Base-by-base conservation (phyloP, 1,139 yeast genomes). In the Nematodospora anomalae region DNA sequence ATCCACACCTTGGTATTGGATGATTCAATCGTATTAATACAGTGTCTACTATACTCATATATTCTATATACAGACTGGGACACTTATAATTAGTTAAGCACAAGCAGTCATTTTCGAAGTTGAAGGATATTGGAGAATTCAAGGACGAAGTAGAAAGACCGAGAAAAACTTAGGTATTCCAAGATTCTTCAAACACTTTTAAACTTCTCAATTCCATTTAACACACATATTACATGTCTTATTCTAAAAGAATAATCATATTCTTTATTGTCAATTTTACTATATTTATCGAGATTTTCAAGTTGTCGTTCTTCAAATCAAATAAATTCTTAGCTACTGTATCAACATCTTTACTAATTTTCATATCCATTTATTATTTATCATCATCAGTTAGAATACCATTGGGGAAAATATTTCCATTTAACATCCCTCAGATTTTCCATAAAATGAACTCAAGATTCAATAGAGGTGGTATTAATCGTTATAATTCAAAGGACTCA, bases 401-500 rank as follows among this genome's bases (percentile, higher is more conserved):
- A n/a, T 14, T 16, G 14, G 12, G 28, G 12, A 30, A 32, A 36
- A 14, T 22, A 10, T 15, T 32, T 16, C 41, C 43, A 15, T 45
- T 35, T 18, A 49, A 44, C 29, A 16, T 51, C 25, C 50, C 52
- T 3, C 43, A 38, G 27, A 26, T 45, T 25, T 27, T 44, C 15
- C 43, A 51, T 24, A 44, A 37, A 34, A 54, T 54, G 56, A 47
- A 51, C 33, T 45, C 48, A 16, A 30, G 44, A 26, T 40, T 41
- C 26, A 32, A 37, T 16, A 28, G 38, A 26, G 24, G 33, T 20
- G 41, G 41, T 24, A 18, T 27, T 16, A 25, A 38, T 29, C 41
- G 55, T 25, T 46, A 49, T 26, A 43, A 42, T n/a, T 20, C 37
- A 4, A 49, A 41, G 38, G 50, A 50, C 26, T 50, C 64, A 14